These are phyloP conservation scores for Leccinum variicolor DNA, from an alignment of 768 basidiomycete genomes.

Conservation along the genomic window DNA sequence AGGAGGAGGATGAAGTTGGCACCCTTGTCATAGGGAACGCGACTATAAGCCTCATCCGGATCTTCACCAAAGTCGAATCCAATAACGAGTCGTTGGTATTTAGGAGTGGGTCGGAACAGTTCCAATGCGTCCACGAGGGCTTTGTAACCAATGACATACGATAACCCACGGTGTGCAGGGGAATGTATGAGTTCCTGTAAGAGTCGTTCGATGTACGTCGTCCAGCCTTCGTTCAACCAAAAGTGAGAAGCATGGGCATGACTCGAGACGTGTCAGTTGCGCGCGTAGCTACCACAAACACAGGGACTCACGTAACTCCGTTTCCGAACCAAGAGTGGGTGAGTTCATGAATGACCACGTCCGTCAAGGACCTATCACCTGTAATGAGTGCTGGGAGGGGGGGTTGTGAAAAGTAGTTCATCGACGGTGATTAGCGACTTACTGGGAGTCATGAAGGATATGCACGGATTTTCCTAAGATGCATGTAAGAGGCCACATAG, in stretches of 20 bases:
- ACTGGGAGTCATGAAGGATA: constrained; percentile 90
- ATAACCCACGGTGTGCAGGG: constrained; percentile 74
- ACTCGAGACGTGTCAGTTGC: constrained; percentile 26
- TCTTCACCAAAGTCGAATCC: constrained; percentile 71
- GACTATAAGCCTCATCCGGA: constrained; percentile 71
- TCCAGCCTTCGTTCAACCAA: constrained; percentile 94
- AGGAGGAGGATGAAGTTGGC: constrained; percentile 84
- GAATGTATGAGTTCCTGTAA: constrained; percentile 68
- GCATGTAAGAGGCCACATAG: neutral
- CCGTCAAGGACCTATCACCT: constrained; percentile 82
- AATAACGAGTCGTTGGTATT: constrained; percentile 76
- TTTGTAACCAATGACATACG: constrained; percentile 74
- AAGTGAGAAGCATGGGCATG: constrained; percentile 77
- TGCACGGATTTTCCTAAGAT: constrained; percentile 79
- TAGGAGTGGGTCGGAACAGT: constrained; percentile 54
- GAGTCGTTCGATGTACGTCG: constrained; percentile 88
- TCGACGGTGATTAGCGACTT: constrained; percentile 15
- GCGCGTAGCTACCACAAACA: neutral
- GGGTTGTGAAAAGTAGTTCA: neutral
- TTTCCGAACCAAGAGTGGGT: constrained; percentile 94
- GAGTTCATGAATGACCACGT: constrained; percentile 86
- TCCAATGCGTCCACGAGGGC: constrained; percentile 68
- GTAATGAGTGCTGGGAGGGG: constrained; percentile 65
- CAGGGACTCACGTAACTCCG: constrained; percentile 61
- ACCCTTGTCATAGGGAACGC: constrained; percentile 88